Percentiles rank a stretch among this genome's conserved stretches.
These are phyloP conservation scores for Catharanthus roseus DNA, from an alignment of 257 asterid genomes.

Conservation along the genomic window DNA sequence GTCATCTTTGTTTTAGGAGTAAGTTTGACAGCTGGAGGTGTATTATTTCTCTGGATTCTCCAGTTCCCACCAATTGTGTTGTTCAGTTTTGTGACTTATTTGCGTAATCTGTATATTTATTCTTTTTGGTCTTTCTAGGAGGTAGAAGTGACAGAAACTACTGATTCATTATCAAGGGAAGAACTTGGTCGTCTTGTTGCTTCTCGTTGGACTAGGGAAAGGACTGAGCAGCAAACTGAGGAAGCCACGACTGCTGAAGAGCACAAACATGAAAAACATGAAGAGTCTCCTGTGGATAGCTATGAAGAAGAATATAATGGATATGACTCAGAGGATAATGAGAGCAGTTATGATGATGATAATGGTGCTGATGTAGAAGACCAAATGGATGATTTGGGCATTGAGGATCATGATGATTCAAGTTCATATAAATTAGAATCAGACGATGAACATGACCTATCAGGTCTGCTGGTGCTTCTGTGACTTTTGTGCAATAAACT, in stretches of 20 bases:
- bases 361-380: constrained; percentile 52
- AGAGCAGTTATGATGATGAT: constrained; percentile 49
- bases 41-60: neutral
- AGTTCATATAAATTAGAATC: constrained; percentile 56
- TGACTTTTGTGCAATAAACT: constrained; percentile 9
- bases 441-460: constrained; percentile 66
- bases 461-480: constrained; percentile 44
- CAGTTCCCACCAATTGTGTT: neutral
- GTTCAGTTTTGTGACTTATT: neutral
- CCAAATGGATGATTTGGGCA: constrained; percentile 50
- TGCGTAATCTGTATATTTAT: neutral
- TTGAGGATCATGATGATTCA: constrained; percentile 56
- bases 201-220: constrained; percentile 92
- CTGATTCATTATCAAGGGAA: constrained; percentile 75
- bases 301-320: constrained; percentile 54
- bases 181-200: constrained; percentile 92
- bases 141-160: constrained; percentile 39
- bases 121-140: constrained; percentile 38
- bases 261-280: constrained; percentile 40
- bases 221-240: constrained; percentile 44
- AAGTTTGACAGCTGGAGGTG: neutral
- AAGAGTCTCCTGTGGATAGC: constrained; percentile 38
- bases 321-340: constrained; percentile 70
- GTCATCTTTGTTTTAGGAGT: neutral
- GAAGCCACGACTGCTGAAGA: constrained; percentile 35